These are phyloP conservation scores for Tulasnella sp. DNA, from an alignment of 768 basidiomycete species.

Conservation along the genomic window DNA sequence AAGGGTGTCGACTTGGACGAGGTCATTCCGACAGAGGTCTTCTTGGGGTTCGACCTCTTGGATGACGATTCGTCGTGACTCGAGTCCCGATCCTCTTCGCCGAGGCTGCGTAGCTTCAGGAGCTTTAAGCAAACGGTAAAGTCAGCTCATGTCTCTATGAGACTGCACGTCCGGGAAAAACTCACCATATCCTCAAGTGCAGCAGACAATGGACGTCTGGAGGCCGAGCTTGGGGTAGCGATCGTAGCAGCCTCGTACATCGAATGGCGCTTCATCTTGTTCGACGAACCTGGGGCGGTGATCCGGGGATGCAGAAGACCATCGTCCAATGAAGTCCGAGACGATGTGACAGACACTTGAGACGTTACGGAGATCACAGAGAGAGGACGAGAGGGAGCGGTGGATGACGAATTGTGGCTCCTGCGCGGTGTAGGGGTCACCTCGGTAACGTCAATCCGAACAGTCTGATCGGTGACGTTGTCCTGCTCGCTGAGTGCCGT, in stretches of 20 bases:
- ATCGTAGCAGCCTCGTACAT: not conserved
- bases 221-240: not conserved
- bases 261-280: conserved; percentile 12
- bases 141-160: not conserved
- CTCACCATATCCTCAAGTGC: conserved; percentile 18
- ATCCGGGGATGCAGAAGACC: not conserved
- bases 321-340: conserved; percentile 13
- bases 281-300: not conserved
- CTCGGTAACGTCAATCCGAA: not conserved
- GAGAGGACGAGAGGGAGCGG: not conserved
- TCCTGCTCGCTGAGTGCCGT: not conserved
- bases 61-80: not conserved
- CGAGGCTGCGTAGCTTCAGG: not conserved
- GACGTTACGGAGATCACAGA: not conserved
- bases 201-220: conserved; percentile 1
- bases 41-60: not conserved
- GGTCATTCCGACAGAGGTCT: not conserved
- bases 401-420: not conserved
- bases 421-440: not conserved
- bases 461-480: not conserved
- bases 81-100: not conserved
- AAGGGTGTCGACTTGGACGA: not conserved
- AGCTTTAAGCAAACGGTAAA: not conserved
- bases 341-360: not conserved
- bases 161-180: not conserved